Percentiles rank a stretch among this genome's conserved stretches.
These are phyloP conservation scores for Phaeosphaeriaceae sp. DNA, from an alignment of 2,329 filamentous ascomycete genomes.

Conservation along the genomic window DNA sequence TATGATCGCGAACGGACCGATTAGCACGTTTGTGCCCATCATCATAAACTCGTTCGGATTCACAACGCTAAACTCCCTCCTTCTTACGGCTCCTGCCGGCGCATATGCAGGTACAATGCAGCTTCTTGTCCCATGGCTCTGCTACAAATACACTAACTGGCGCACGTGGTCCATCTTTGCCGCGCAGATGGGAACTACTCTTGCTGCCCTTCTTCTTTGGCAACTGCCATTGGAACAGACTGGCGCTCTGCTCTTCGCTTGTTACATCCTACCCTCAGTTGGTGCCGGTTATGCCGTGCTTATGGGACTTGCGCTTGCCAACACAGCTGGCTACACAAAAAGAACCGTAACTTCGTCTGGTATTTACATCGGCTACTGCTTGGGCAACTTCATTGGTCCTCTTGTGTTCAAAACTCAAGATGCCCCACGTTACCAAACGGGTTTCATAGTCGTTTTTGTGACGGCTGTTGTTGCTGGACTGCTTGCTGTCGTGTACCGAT, in stretches of 20 bases:
- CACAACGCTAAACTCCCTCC: constrained; percentile 33
- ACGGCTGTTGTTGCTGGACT: constrained; percentile 44
- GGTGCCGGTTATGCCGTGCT: constrained; percentile 60
- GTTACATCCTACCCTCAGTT: constrained; percentile 58
- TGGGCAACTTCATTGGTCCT: constrained; percentile 47
- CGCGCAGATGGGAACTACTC: constrained; percentile 48
- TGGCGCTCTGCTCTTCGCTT: constrained; percentile 58
- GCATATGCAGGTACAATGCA: constrained; percentile 34
- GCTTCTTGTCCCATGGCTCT: constrained; percentile 30
- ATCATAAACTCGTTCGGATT: constrained; percentile 41
- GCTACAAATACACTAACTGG: constrained; percentile 30
- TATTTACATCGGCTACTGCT: constrained; percentile 62
- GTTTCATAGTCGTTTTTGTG: constrained; percentile 53
- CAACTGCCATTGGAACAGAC: constrained; percentile 51
- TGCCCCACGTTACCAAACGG: constrained; percentile 42
- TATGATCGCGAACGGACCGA: constrained; percentile 43
- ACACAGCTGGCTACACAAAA: constrained; percentile 63
- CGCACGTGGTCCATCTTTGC: constrained; percentile 41
- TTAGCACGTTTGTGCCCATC: constrained; percentile 40
- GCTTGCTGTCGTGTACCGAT: constrained; percentile 55
- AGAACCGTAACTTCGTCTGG: constrained; percentile 58
- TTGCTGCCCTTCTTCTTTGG: constrained; percentile 55
- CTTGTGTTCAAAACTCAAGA: constrained; percentile 29
- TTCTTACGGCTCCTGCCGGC: constrained; percentile 34
- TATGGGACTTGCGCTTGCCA: constrained; percentile 60